Evolutionary conservation across 1,139 yeast genomes (phyloP), one percentile per base, ranked within the genome.

Genomic region (Geotrichum histeridarum): DNA sequence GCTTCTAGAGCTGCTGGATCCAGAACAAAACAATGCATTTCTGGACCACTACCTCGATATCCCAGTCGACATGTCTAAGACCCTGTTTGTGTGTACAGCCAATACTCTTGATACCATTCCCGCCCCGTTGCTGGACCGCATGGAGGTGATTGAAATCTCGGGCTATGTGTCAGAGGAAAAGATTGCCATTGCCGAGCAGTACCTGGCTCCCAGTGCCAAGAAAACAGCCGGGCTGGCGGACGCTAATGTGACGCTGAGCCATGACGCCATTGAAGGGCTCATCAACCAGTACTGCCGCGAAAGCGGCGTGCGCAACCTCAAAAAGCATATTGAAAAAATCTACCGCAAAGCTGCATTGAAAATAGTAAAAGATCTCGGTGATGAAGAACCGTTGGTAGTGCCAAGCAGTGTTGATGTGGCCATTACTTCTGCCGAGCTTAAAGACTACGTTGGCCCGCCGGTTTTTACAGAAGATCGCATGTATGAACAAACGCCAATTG

Each of bases 11-110:
- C 82, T 93, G 53, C 77, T 93, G 60, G 99, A 93, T 68, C 98
- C 99, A 4, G 99, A 93, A 68, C 99, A 93, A 70, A 93, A 93
- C 71, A 79, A 79, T 60, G 80, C 91, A 27, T 93, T 93, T 70
- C 81, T 90, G 67, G 99, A 93, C 71, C 91, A 88, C 64, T 93
- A 89, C 66, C 77, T 93, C 73, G 99, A 93, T 69, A 86, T 91
- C 54, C 95, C 96, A 55, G 88, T 93, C 54, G 97, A 93, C 70
- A 77, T 93, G 57, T 89, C 97, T 11, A 88, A 89, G 70, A 96
- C 90, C 8, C 76, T 93, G 63, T 93, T 93, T 71, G 96, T 93
- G 27, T 93, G 98, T 72, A 93, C 99, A n/a, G 98, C 99, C 42
- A 93, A 93, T 65, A 80, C 85, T 54, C 76, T 87, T 61, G 95